Evolutionary conservation across 176 grass and related monocot genomes (phyloP).

Genomic region (Thalia dealbata): DNA sequence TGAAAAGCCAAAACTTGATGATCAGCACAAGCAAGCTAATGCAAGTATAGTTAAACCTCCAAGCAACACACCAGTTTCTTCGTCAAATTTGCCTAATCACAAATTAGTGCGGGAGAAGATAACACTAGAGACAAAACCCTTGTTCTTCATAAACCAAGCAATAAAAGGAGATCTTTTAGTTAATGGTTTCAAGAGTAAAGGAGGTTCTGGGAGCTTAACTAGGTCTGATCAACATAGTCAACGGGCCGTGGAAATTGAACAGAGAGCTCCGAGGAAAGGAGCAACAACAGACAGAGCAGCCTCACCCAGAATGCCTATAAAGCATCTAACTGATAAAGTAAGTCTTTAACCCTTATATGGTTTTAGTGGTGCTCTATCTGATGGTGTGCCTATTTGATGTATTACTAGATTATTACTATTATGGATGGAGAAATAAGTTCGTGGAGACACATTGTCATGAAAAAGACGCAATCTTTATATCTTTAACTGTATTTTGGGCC

Average conservation of each 20-base stretch:
- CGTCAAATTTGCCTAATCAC: background rate
- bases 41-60: background rate
- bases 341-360: background rate
- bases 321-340: constrained; percentile 26
- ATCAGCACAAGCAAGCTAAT: background rate
- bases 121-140: constrained; percentile 46
- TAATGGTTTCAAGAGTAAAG: constrained; percentile 23
- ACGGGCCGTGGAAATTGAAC: constrained; percentile 18
- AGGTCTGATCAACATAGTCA: constrained; percentile 7
- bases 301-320: constrained; percentile 16
- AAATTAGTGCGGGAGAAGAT: constrained; percentile 21
- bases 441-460: too few species aligned
- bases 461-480: too few species aligned
- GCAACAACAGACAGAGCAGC: constrained; percentile 16
- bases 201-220: constrained; percentile 20
- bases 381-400: too few species aligned
- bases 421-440: too few species aligned
- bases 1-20: background rate
- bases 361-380: too few species aligned
- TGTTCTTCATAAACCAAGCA: constrained; percentile 92
- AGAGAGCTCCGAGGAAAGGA: constrained; percentile 21
- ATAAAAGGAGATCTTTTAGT: constrained; percentile 64
- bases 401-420: too few species aligned
- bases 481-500: background rate
- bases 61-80: background rate